Conservation (phyloP, 257 asterid species). For the Anisodus tanguticus region DNA sequence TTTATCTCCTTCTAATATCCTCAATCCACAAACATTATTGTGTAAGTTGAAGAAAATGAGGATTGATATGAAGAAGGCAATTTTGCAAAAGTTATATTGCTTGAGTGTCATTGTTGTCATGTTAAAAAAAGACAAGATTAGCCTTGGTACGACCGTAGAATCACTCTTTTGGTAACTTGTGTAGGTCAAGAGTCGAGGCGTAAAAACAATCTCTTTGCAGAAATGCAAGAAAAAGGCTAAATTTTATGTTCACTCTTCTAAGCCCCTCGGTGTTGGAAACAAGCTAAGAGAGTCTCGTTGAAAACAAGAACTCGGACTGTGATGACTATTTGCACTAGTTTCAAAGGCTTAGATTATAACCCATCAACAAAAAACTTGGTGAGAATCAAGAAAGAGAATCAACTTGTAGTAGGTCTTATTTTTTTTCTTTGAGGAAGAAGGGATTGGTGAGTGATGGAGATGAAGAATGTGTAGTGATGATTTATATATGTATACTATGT, state of each 20-base stretch:
- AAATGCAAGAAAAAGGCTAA: neutral
- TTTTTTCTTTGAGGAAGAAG: neutral
- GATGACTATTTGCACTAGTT: neutral
- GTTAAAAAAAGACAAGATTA: neutral
- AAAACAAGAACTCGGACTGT: neutral
- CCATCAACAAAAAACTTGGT: neutral
- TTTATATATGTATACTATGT: neutral
- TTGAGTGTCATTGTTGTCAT: neutral
- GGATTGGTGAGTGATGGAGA: constrained; percentile 3
- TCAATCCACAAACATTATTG: constrained; percentile 36
- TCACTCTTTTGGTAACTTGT: neutral
- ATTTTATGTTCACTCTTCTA: neutral
- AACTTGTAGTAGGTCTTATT: neutral
- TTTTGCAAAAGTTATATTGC: neutral
- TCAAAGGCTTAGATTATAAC: no score
- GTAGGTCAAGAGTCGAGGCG: neutral
- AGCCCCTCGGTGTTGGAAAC: neutral
- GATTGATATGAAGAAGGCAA: neutral
- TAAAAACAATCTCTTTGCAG: neutral
- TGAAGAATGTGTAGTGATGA: neutral
- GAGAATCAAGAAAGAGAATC: neutral
- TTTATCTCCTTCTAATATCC: constrained; percentile 44
- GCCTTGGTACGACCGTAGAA: neutral
- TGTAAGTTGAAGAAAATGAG: neutral
- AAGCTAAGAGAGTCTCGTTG: neutral